Conservation (phyloP, 371 early-diverging fungal species). For the Basidiobolus meristosporus region DNA sequence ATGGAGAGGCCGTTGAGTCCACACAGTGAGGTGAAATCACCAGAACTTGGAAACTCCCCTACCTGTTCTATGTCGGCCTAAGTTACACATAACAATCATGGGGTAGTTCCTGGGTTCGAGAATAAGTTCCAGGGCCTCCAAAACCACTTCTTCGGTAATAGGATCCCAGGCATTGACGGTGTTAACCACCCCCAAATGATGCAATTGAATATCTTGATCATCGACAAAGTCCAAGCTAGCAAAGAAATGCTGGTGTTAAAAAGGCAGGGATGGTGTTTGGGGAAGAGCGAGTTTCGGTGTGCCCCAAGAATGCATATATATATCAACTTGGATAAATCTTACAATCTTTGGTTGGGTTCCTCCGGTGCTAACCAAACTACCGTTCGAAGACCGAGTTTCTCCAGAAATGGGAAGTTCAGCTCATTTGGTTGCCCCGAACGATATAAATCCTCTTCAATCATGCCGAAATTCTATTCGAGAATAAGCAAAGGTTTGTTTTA, state of each 20-base stretch:
- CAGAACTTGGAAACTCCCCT: constrained; percentile 3
- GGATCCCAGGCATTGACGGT: constrained; percentile 87
- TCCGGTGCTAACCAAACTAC: constrained; percentile 89
- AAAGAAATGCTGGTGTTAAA: too few relatives aligned
- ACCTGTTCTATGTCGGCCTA: constrained; percentile 92
- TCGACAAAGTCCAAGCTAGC: constrained; percentile 80
- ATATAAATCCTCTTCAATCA: constrained; percentile 90
- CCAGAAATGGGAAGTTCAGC: constrained; percentile 91
- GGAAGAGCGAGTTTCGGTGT: background rate
- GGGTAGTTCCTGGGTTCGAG: constrained; percentile 81
- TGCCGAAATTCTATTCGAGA: constrained; percentile 67
- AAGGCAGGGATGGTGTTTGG: background rate
- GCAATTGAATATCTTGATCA: constrained; percentile 84
- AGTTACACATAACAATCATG: constrained; percentile 91
- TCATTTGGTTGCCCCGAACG: constrained; percentile 96
- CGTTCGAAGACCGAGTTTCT: constrained; percentile 78
- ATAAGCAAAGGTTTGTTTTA: background rate
- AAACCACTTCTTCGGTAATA: constrained; percentile 86
- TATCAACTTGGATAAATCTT: constrained; percentile 8
- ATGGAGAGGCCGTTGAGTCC: too few relatives aligned
- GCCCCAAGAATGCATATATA: background rate
- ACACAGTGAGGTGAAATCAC: too few relatives aligned
- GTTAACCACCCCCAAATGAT: constrained; percentile 61
- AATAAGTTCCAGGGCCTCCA: constrained; percentile 75
- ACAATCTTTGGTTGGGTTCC: constrained; percentile 87